Evolutionary conservation across 257 asterid species (phyloP).

Genomic region (Solanum boliviense): DNA sequence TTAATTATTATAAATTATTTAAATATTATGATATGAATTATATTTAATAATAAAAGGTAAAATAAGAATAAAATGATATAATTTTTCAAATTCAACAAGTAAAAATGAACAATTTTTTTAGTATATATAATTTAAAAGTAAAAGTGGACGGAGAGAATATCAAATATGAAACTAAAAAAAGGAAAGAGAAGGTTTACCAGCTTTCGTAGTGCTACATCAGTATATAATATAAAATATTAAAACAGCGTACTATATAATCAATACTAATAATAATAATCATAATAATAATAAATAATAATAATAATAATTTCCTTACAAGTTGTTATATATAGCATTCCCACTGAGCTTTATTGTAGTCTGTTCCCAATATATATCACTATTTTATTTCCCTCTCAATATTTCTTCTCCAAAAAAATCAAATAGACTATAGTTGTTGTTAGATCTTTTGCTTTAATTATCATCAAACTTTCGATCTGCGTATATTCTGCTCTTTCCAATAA

Average conservation of each 20-base stretch:
- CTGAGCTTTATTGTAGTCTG: not conserved
- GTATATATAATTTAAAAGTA: too few species aligned
- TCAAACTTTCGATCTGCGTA: slow-evolving; percentile 47
- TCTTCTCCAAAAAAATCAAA: not conserved
- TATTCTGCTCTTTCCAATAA: not conserved
- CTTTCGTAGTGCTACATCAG: not conserved
- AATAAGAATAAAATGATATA: too few species aligned
- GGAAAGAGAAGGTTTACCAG: not conserved
- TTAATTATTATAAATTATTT: too few species aligned
- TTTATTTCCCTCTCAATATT: not conserved
- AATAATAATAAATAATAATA: not conserved
- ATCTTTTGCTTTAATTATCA: not conserved
- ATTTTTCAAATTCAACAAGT: not conserved
- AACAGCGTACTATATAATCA: not conserved
- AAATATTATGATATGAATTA: too few species aligned
- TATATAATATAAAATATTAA: not conserved
- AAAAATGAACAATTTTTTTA: too few species aligned
- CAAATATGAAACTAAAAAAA: not conserved
- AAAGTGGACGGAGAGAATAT: not conserved
- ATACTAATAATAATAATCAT: not conserved
- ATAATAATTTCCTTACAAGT: not conserved
- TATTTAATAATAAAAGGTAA: too few species aligned
- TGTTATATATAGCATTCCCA: not conserved
- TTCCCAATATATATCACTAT: not conserved
- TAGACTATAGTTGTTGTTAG: not conserved